These are phyloP conservation scores for Cytospora schulzeri DNA, from an alignment of 2,329 filamentous ascomycete species.

Conservation along the genomic window DNA sequence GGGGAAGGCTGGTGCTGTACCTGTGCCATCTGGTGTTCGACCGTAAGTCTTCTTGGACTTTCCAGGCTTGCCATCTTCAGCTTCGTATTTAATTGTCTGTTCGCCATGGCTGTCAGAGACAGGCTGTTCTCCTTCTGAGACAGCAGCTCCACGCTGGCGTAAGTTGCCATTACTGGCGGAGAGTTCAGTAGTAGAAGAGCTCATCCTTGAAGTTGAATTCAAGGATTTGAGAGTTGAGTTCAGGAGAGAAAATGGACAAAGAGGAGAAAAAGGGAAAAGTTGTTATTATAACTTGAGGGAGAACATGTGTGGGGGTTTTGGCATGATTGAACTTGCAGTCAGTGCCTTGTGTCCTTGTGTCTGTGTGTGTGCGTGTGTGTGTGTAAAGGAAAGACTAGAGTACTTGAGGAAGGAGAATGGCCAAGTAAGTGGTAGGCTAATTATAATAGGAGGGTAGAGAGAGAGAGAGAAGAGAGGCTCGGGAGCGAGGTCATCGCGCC, in stretches of 20 bases:
- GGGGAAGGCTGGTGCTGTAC: constrained; percentile 49
- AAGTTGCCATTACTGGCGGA: constrained; percentile 36
- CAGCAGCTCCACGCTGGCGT: constrained; percentile 21
- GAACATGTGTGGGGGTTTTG: constrained; percentile 12
- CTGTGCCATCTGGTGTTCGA: constrained; percentile 84
- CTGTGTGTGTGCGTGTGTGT: no score
- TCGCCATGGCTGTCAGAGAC: no score
- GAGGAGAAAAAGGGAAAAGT: neutral
- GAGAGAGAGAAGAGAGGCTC: no score
- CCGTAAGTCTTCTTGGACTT: constrained; percentile 78
- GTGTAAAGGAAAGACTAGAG: no score
- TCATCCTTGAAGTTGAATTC: constrained; percentile 31
- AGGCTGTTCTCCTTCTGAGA: no score
- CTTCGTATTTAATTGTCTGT: constrained; percentile 17
- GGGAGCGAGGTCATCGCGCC: neutral
- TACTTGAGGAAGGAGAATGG: no score
- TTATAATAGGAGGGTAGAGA: no score
- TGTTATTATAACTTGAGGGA: constrained; percentile 8
- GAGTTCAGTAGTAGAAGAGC: constrained; percentile 29
- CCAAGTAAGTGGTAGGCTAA: no score
- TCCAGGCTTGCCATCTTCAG: constrained; percentile 16
- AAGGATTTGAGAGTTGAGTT: constrained; percentile 12
- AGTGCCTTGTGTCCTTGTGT: no score
- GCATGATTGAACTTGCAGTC: constrained; percentile 10
- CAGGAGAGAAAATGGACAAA: constrained; percentile 21